Evolutionary conservation across 306 rosid genomes (phyloP).

Genomic region (Gastrolobium villosum): DNA sequence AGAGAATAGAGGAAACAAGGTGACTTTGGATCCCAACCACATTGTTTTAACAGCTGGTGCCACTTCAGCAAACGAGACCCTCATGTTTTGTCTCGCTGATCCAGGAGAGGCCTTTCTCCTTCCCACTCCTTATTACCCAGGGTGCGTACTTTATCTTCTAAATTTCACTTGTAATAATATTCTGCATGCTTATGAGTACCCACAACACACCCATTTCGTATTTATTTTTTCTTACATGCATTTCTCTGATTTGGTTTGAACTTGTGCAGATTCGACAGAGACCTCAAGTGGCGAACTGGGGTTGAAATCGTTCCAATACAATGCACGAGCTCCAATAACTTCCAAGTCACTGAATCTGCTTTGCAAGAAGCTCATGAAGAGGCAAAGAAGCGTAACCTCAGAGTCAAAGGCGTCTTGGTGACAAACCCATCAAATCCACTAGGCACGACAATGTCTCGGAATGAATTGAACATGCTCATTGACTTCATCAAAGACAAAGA

Average conservation of each 20-base stretch:
- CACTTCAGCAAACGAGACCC: slow-evolving; percentile 89
- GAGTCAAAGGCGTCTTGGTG: slow-evolving; percentile 84
- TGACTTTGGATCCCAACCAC: slow-evolving; percentile 71
- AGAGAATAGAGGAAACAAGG: slow-evolving; percentile 76
- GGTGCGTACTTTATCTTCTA: slow-evolving; percentile 54
- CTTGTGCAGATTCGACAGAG: slow-evolving; percentile 78
- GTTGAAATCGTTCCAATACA: slow-evolving; percentile 85
- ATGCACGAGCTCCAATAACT: slow-evolving; percentile 80
- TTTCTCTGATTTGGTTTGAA: slow-evolving; percentile 52
- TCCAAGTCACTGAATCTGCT: slow-evolving; percentile 75
- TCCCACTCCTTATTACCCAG: slow-evolving; percentile 93
- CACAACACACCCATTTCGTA: not conserved
- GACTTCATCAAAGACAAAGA: slow-evolving; percentile 61
- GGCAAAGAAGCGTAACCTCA: slow-evolving; percentile 64
- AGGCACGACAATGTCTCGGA: slow-evolving; percentile 69
- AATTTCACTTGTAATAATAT: not conserved
- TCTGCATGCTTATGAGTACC: not conserved
- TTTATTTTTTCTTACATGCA: slow-evolving; percentile 20
- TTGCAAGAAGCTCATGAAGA: slow-evolving; percentile 64
- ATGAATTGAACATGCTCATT: slow-evolving; percentile 68
- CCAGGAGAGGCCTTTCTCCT: slow-evolving; percentile 82
- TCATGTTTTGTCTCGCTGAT: slow-evolving; percentile 85
- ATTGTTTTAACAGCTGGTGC: slow-evolving; percentile 85
- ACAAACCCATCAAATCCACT: slow-evolving; percentile 93
- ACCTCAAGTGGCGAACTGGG: slow-evolving; percentile 86